Evolutionary conservation across 2,329 filamentous ascomycete genomes (phyloP).

Genomic region (Torrubiella hemipterigena): DNA sequence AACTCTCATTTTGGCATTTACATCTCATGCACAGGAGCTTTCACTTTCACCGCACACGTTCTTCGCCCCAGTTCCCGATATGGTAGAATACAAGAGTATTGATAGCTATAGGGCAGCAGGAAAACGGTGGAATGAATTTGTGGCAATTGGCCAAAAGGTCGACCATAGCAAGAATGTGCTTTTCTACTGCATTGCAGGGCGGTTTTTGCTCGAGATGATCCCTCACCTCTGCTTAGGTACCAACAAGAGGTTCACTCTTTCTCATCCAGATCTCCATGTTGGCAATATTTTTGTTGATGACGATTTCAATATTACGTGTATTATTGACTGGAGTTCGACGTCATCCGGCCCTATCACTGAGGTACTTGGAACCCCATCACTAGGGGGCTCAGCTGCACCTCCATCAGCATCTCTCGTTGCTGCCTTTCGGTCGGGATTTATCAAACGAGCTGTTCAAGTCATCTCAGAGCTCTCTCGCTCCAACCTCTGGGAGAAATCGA

Average conservation of each 20-base stretch:
- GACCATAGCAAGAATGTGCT: conserved; percentile 13
- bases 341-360: conserved; percentile 8
- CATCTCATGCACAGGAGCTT: conserved; percentile 13
- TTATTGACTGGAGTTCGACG: too few species aligned
- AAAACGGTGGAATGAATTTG: conserved; percentile 8
- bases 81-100: conserved; percentile 10
- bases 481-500: conserved; percentile 5
- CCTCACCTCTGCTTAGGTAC: too few species aligned
- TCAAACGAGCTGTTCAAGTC: neutral
- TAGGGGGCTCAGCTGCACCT: conserved; percentile 1
- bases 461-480: too few species aligned
- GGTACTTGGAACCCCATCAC: conserved; percentile 3
- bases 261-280: too few species aligned
- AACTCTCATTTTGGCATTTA: conserved; percentile 13
- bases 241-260: too few species aligned
- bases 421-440: conserved; percentile 7
- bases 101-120: conserved; percentile 8
- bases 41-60: conserved; percentile 13
- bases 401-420: conserved; percentile 2
- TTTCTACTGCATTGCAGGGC: conserved; percentile 11
- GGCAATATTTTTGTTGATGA: too few species aligned
- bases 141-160: conserved; percentile 12
- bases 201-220: too few species aligned
- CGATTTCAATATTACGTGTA: too few species aligned
- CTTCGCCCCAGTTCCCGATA: conserved; percentile 15